phyloP scores from a whole-genome alignment of 768 basidiomycete species.

The Suillus brevipes region DNA sequence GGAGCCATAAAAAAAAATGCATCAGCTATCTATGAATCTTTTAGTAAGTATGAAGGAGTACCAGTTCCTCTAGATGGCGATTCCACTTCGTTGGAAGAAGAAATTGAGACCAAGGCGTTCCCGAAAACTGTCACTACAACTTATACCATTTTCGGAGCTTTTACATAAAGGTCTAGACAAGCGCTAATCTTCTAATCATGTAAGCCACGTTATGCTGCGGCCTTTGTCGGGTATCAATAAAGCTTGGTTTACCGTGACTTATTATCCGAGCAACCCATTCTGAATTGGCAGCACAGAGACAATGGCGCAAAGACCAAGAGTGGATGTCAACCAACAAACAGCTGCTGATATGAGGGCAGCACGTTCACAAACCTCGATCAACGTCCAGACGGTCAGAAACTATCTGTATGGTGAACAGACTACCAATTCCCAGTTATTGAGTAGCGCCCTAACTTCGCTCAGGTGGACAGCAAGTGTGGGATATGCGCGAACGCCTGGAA shows the following conservation, averaged over 20 bases:
- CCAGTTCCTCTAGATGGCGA: slow-evolving; percentile 17
- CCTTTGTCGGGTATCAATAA: not conserved
- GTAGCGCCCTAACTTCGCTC: not conserved
- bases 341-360: slow-evolving; percentile 54
- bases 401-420: slow-evolving; percentile 50
- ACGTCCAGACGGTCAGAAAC: slow-evolving; percentile 43
- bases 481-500: slow-evolving; percentile 45
- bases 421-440: not conserved
- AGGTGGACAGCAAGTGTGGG: slow-evolving; percentile 56
- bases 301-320: not conserved
- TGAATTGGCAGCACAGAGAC: not conserved
- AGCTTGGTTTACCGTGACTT: not conserved
- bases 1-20: not conserved
- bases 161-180: slow-evolving; percentile 6
- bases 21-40: not conserved
- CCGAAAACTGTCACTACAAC: slow-evolving; percentile 2
- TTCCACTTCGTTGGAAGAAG: not conserved
- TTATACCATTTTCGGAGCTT: slow-evolving; percentile 11
- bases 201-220: too few relatives aligned
- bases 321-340: slow-evolving; percentile 46
- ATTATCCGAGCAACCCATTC: not conserved
- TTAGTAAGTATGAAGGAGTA: not conserved
- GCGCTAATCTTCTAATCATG: not conserved
- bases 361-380: slow-evolving; percentile 43
- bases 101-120: not conserved